Evolutionary conservation across 495 filamentous ascomycete genomes (phyloP).

Genomic region (Aspergillus ostianus): DNA sequence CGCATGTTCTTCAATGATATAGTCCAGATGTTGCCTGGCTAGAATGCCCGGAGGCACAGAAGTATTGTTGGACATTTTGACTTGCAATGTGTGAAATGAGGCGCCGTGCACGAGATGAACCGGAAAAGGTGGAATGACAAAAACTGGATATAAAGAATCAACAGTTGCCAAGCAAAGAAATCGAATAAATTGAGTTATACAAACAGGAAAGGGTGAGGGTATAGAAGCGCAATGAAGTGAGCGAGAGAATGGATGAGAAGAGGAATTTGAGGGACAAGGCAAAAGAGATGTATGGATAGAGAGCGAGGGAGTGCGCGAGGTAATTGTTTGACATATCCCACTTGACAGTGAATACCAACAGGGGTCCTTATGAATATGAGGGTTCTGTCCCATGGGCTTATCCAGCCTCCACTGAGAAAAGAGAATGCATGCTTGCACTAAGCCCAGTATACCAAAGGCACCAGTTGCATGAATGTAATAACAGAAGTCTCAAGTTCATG

Average conservation of each 20-base stretch:
- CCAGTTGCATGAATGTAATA: background rate
- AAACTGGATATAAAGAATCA: background rate
- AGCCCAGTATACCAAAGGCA: background rate
- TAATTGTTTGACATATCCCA: background rate
- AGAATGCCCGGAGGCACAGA: background rate
- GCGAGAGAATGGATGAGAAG: background rate
- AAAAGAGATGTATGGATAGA: background rate
- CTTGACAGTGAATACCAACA: background rate
- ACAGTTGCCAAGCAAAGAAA: background rate
- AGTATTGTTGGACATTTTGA: background rate
- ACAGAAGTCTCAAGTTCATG: too few species aligned
- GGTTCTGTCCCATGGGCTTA: background rate
- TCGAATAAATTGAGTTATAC: background rate
- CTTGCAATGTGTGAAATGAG: background rate
- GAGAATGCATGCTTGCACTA: background rate
- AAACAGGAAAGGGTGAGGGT: background rate
- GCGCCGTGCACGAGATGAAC: background rate
- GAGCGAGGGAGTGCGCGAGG: background rate
- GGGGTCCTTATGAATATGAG: background rate
- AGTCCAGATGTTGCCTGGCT: background rate
- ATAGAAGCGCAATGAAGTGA: background rate
- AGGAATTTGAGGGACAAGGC: background rate
- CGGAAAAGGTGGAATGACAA: background rate
- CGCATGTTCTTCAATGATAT: background rate
- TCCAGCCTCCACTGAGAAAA: background rate